A percentile compares a stretch with the other conserved stretches of the same genome.
Evolutionary conservation across 2,329 filamentous ascomycete species (phyloP).

Genomic region (Alternaria triticina): DNA sequence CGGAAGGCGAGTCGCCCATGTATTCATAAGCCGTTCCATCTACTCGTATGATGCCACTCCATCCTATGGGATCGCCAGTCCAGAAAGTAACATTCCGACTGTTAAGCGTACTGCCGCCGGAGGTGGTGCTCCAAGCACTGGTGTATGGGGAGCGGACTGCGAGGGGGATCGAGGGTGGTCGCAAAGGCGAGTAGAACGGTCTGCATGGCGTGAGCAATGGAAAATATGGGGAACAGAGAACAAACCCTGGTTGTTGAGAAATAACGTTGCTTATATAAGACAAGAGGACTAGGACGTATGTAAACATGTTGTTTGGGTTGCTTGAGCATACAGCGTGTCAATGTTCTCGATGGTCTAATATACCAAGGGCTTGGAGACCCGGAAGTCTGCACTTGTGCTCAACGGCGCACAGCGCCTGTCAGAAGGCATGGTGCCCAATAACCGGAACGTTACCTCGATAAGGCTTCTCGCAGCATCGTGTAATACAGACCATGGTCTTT

Average conservation of each 20-base stretch:
- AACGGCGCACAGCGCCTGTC: background rate
- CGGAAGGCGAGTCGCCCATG: background rate
- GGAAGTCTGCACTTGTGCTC: background rate
- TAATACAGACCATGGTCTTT: background rate
- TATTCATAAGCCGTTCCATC: background rate
- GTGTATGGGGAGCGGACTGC: background rate
- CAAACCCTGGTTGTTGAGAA: background rate
- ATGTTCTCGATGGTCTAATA: background rate
- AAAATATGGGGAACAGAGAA: background rate
- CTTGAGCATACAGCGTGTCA: background rate
- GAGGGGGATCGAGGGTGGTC: background rate
- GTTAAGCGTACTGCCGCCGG: background rate
- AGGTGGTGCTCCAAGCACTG: background rate
- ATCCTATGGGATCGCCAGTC: background rate
- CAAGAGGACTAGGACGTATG: background rate
- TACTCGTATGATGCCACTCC: background rate
- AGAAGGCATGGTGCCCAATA: background rate
- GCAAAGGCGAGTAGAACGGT: background rate
- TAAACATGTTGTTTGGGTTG: background rate
- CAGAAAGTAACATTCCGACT: background rate
- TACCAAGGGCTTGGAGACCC: too few species aligned
- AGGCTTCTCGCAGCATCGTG: background rate
- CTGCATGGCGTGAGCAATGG: background rate
- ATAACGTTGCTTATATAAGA: background rate
- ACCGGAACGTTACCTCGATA: background rate